These are phyloP conservation scores for Penicillium maclennaniae DNA, from an alignment of 495 filamentous ascomycete genomes.

Conservation along the genomic window DNA sequence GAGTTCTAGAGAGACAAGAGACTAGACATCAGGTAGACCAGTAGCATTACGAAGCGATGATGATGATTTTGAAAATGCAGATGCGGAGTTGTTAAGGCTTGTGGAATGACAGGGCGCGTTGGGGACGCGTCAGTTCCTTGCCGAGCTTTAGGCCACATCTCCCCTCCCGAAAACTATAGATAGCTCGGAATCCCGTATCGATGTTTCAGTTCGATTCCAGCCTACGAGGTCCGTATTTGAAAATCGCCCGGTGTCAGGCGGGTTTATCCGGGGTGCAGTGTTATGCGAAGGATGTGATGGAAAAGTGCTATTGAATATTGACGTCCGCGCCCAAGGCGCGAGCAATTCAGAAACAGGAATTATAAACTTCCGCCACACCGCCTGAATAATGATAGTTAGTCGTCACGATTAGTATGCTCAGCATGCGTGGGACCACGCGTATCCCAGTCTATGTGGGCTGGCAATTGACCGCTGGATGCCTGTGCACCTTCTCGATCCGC, in stretches of 20 bases:
- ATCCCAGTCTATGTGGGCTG: not conserved
- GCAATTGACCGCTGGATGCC: not conserved
- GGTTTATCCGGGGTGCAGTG: not conserved
- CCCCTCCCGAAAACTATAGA: conserved; percentile 20
- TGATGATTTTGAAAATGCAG: not conserved
- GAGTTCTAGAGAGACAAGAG: not conserved
- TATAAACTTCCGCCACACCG: not conserved
- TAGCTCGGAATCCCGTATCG: conserved; percentile 6
- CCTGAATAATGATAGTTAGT: not conserved
- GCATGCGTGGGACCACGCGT: not conserved
- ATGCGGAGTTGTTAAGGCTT: not conserved
- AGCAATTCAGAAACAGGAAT: not conserved
- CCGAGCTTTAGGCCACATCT: conserved; percentile 9
- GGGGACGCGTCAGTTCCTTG: conserved; percentile 21
- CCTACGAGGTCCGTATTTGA: not conserved
- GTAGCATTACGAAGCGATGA: not conserved
- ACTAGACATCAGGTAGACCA: not conserved
- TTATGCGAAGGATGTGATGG: not conserved
- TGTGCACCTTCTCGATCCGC: not conserved
- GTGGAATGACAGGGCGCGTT: not conserved
- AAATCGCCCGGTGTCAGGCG: not conserved
- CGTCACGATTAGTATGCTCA: not conserved
- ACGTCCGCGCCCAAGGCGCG: not conserved
- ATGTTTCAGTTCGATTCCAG: conserved; percentile 15
- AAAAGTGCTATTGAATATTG: not conserved